Percentiles rank a stretch among this genome's conserved stretches.
These are phyloP conservation scores for Arthrobotrys entomopaga DNA, from an alignment of 2,329 filamentous ascomycete species.

Conservation along the genomic window DNA sequence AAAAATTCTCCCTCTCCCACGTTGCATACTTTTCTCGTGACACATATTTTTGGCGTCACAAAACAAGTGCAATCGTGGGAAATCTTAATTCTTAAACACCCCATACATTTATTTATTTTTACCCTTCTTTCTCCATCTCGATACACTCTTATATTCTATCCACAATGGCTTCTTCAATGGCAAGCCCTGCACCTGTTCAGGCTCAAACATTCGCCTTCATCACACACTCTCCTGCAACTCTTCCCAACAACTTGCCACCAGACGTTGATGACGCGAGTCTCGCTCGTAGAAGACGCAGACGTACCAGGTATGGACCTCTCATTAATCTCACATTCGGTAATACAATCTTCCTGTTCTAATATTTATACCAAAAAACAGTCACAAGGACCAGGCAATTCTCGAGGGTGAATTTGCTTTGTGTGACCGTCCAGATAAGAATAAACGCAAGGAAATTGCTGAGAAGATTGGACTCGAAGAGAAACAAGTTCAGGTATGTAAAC, in stretches of 20 bases:
- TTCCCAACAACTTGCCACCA: constrained; percentile 57
- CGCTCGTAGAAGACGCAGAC: constrained; percentile 57
- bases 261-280: constrained; percentile 58
- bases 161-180: constrained; percentile 48
- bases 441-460: constrained; percentile 57
- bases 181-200: constrained; percentile 29
- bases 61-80: constrained; percentile 44
- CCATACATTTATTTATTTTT: background rate
- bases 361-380: constrained; percentile 14
- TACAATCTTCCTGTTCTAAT: background rate
- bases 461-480: constrained; percentile 59
- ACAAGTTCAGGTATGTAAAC: constrained; percentile 58
- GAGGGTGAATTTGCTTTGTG: constrained; percentile 58
- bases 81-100: background rate
- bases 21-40: constrained; percentile 32
- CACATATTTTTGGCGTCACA: constrained; percentile 17
- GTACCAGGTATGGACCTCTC: constrained; percentile 54
- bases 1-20: constrained; percentile 11
- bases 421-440: constrained; percentile 58
- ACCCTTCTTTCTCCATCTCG: background rate
- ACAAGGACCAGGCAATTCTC: constrained; percentile 58
- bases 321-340: background rate
- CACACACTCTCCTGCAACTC: constrained; percentile 58
- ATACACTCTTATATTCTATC: background rate
- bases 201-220: constrained; percentile 57